These are phyloP conservation scores for Bryoerythrophyllum caledonicum DNA, from an alignment of 225 moss, liverwort and hornwort genomes.

Conservation along the genomic window DNA sequence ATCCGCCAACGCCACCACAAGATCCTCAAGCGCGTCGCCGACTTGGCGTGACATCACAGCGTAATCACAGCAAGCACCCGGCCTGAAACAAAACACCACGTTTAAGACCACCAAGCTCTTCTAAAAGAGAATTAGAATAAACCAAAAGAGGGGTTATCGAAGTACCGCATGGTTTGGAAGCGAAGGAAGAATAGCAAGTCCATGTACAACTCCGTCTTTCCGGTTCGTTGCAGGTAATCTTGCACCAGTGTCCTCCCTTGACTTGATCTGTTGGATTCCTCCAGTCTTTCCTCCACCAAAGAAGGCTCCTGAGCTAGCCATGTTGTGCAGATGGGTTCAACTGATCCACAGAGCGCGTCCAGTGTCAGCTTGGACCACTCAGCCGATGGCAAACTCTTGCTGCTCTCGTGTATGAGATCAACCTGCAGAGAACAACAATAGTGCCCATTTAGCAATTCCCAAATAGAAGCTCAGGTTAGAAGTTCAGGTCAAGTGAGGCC, in stretches of 20 bases:
- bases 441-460: neutral
- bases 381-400: slow-evolving; percentile 39
- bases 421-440: slow-evolving; percentile 58
- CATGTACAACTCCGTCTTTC: slow-evolving; percentile 79
- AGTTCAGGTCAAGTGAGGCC: slow-evolving; percentile 40
- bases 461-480: slow-evolving; percentile 15
- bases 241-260: slow-evolving; percentile 52
- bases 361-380: slow-evolving; percentile 75
- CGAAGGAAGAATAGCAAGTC: slow-evolving; percentile 91
- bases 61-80: slow-evolving; percentile 70
- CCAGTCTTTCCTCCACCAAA: slow-evolving; percentile 19
- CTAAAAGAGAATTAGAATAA: no score
- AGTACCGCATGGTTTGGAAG: slow-evolving; percentile 75
- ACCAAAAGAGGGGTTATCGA: neutral
- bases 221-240: slow-evolving; percentile 66
- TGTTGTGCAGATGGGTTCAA: slow-evolving; percentile 67
- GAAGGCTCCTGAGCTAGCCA: slow-evolving; percentile 71
- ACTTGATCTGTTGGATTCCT: slow-evolving; percentile 30
- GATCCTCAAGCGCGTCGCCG: slow-evolving; percentile 73
- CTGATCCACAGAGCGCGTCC: slow-evolving; percentile 56
- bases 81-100: slow-evolving; percentile 40
- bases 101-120: neutral
- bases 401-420: slow-evolving; percentile 52
- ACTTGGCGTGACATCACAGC: slow-evolving; percentile 59
- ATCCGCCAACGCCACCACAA: slow-evolving; percentile 81